Evolutionary conservation across 768 basidiomycete species (phyloP), one percentile per base, ranked within the genome.

Genomic region (Crepidotus variabilis): DNA sequence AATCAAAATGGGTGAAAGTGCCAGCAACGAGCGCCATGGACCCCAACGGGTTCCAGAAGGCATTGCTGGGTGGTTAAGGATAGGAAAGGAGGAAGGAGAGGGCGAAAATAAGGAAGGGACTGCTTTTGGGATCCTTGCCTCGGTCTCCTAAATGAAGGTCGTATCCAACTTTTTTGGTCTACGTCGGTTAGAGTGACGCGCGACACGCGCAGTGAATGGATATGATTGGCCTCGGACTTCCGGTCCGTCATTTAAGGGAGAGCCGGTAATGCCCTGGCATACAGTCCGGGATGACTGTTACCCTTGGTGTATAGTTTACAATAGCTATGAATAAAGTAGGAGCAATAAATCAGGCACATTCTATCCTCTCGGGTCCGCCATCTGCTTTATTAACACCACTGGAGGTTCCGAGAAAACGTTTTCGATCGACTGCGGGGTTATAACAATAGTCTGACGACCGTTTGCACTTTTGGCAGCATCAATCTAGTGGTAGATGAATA

Each of bases 21-120:
- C 74, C 34, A 87, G 62, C 55, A 86, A 61, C 20, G 87, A 87
- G 60, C 78, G 78, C 58, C 81, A 64, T 28, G 83, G 81, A 18
- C 87, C 85, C 86, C 85, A 87, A 58, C 67, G 71, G 52, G 61
- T 63, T 58, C 61, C 58, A 53, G 67, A 57, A 20, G 64, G 52
- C 71, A 71, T 72, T 50, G 39, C 39, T 43, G 39, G 39, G 14
- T 16, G 58, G 55, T 60, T 39, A 58, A 50, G 49, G 47, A 33
- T 35, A 56, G 32, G 21, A 22, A 47, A 21, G 60, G 52, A 39
- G 21, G 47, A 52, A 56, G 54, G 43, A 23, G 32, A 9, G 36
- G 1, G 34, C 18, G 36, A 36, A 32, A 36, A 35, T 2, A 2
- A 33, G 49, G 23, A 16, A 21, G 50, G 33, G 24, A 36, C 55